A percentile compares a stretch with the other conserved stretches of the same genome.
These are phyloP conservation scores for Erythrophleum fordii DNA, from an alignment of 306 rosid species.

Conservation along the genomic window DNA sequence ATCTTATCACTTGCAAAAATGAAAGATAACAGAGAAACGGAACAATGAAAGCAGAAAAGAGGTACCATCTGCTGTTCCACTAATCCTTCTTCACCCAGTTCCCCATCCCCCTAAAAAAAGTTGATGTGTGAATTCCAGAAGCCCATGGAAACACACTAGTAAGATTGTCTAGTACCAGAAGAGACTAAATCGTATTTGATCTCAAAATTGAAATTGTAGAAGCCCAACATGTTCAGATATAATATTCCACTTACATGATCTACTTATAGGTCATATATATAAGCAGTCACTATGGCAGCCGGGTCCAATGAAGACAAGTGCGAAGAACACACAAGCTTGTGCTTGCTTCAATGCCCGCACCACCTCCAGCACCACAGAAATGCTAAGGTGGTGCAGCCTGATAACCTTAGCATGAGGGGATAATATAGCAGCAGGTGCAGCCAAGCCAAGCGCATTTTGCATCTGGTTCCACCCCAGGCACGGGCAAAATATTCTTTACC, in stretches of 20 bases:
- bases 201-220: background rate
- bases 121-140: background rate
- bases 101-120: background rate
- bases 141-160: background rate
- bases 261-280: background rate
- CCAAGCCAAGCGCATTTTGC: background rate
- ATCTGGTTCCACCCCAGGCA: background rate
- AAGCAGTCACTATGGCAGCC: background rate
- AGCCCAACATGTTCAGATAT: background rate
- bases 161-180: background rate
- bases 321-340: background rate
- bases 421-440: background rate
- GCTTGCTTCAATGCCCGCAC: slow-evolving; percentile 13
- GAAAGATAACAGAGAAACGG: background rate
- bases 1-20: background rate
- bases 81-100: background rate
- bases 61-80: background rate
- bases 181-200: too few relatives aligned
- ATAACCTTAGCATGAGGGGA: background rate
- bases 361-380: background rate
- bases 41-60: background rate
- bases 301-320: background rate
- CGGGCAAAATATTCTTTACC: background rate
- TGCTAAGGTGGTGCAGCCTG: background rate
- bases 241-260: background rate